Evolutionary conservation across 371 early-diverging fungal genomes (phyloP).

Genomic region (Saksenaea oblongispora): DNA sequence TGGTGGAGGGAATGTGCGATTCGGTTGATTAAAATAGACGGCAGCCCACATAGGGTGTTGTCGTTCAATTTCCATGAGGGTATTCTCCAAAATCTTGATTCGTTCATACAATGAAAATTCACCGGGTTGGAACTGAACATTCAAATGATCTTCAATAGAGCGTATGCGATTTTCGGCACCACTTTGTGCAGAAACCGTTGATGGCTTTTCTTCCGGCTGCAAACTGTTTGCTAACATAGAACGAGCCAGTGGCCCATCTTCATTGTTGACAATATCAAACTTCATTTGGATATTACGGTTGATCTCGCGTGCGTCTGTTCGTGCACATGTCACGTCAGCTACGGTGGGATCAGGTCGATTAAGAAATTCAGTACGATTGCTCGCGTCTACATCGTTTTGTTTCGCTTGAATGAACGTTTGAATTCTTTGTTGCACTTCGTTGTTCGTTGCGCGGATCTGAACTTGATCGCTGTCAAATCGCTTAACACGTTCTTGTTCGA

Average conservation of each 20-base stretch:
- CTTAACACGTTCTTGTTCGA: slow-evolving; percentile 27
- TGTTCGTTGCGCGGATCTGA: slow-evolving; percentile 46
- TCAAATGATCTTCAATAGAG: slow-evolving; percentile 67
- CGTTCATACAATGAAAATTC: slow-evolving; percentile 50
- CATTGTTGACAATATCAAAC: slow-evolving; percentile 75
- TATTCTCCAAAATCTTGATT: slow-evolving; percentile 69
- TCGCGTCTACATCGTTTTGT: slow-evolving; percentile 66
- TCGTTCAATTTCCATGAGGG: slow-evolving; percentile 67
- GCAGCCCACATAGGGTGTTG: slow-evolving; percentile 76
- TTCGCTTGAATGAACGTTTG: slow-evolving; percentile 61
- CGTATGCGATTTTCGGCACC: slow-evolving; percentile 45
- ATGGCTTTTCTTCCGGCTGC: not conserved
- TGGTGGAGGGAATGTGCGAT: slow-evolving; percentile 46
- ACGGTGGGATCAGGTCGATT: slow-evolving; percentile 42
- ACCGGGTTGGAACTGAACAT: slow-evolving; percentile 56
- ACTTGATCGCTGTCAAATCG: slow-evolving; percentile 44
- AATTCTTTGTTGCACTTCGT: slow-evolving; percentile 52
- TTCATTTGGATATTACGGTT: slow-evolving; percentile 85
- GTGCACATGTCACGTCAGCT: slow-evolving; percentile 58
- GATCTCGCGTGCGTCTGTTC: slow-evolving; percentile 72
- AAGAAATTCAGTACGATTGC: slow-evolving; percentile 72
- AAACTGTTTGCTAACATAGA: slow-evolving; percentile 31
- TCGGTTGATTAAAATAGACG: slow-evolving; percentile 69
- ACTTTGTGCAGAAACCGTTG: not conserved
- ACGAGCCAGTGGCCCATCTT: slow-evolving; percentile 72